A percentile compares a stretch with the other conserved stretches of the same genome.
Conservation (phyloP, 2,329 filamentous ascomycete species). For the Phialocephala subalpina region DNA sequence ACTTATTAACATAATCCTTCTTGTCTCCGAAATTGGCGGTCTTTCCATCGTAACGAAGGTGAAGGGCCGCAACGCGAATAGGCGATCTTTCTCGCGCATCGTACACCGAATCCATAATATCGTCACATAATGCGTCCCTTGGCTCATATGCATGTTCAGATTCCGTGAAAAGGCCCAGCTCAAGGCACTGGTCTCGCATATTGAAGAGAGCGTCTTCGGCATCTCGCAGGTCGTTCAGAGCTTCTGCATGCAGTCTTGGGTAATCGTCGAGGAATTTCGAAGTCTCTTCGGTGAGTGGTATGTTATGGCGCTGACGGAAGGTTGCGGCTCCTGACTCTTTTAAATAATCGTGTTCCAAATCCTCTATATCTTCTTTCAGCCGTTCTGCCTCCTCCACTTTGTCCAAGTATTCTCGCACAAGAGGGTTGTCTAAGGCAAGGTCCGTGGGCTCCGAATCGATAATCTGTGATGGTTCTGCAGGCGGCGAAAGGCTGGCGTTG, state of each 20-base stretch:
- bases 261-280: conserved; percentile 31
- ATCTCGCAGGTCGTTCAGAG: conserved; percentile 26
- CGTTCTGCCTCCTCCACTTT: conserved; percentile 26
- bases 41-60: conserved; percentile 6
- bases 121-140: conserved; percentile 33
- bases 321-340: conserved; percentile 20
- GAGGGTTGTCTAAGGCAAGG: conserved; percentile 20
- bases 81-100: conserved; percentile 33
- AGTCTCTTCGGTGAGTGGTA: conserved; percentile 25
- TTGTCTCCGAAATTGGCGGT: conserved; percentile 28
- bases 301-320: conserved; percentile 29
- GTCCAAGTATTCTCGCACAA: conserved; percentile 29
- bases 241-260: conserved; percentile 25
- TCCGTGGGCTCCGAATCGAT: conserved; percentile 16
- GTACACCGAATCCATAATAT: conserved; percentile 34
- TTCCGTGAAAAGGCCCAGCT: conserved; percentile 30
- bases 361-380: conserved; percentile 28
- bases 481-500: conserved; percentile 27
- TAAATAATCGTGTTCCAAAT: conserved; percentile 31
- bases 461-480: conserved; percentile 23
- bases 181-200: conserved; percentile 33
- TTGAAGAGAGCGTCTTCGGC: conserved; percentile 31
- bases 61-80: conserved; percentile 28
- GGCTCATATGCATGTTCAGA: conserved; percentile 34
- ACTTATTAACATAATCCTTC: conserved; percentile 35